Base-by-base conservation (phyloP, 495 filamentous ascomycete species). In the Penicillium alfredii region DNA sequence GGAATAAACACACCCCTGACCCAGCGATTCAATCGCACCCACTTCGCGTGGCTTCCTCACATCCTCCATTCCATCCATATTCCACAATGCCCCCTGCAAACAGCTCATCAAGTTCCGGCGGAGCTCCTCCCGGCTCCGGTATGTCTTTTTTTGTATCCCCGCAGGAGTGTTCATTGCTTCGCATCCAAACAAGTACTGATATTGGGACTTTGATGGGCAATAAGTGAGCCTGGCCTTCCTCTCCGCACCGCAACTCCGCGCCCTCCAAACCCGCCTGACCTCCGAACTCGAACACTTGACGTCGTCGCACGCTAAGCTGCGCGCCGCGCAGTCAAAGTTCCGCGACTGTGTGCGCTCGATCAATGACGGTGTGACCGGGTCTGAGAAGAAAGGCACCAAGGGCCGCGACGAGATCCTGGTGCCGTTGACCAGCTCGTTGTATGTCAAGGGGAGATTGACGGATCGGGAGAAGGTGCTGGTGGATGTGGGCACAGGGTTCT, bases 401-500 rank as follows among this genome's bases (percentile, higher is more conserved):
- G 64, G 60, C 19, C 49, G 47, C 6, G 55, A 60, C 46, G 70
- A 80, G 8, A 81, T 98, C 34, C 74, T 98, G 4, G 85, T 98
- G 12, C 92, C 92, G 0, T 63, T 98, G 33, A 98, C 92, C 2
- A 85, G 83, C 44, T 94, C 87, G 13, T 77, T 98, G 30, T 98
- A 97, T 62, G 88, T 97, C 9, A 84, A 86, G 30, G 93, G 90
- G 4, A 77, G 68, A 12, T 70, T 97, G 13, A 72, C 86, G 20
- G 76, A 81, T 60, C 76, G 82, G 7, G 76, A 84, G 40, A 81
- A 81, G 41, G 88, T 97, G 8, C 72, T 98, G 28, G 88, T 98
- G 14, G 92, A 98, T 68, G 82, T 98, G 11, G 92, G 92, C 10
- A 98, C 92, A 1, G 92, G 92, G 3, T 98, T 92, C 58, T 96